Evolutionary conservation across 106 monocot species (phyloP).

Genomic region (Amphibolis antarctica): DNA sequence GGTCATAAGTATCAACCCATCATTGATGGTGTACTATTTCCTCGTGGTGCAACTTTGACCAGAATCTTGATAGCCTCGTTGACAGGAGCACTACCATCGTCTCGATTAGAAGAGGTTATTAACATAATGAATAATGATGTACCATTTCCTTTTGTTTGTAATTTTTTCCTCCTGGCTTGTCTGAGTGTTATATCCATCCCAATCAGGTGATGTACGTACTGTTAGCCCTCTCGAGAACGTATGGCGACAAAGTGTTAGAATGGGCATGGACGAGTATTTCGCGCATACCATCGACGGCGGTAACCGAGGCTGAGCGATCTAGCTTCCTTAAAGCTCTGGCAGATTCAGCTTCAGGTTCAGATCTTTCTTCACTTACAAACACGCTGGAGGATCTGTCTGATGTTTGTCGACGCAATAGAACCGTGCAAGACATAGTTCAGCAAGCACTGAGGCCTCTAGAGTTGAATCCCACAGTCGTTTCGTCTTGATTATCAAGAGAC

Average conservation of each 20-base stretch:
- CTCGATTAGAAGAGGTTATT: slow-evolving; percentile 68
- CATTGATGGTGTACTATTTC: slow-evolving; percentile 46
- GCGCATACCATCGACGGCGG: slow-evolving; percentile 56
- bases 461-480: slow-evolving; percentile 34
- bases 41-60: slow-evolving; percentile 65
- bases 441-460: slow-evolving; percentile 86
- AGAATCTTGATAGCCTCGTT: slow-evolving; percentile 83
- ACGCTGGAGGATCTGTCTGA: slow-evolving; percentile 80
- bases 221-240: slow-evolving; percentile 45
- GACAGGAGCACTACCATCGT: slow-evolving; percentile 82
- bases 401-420: slow-evolving; percentile 71
- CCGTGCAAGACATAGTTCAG: slow-evolving; percentile 86
- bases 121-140: background rate
- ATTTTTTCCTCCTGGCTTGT: background rate
- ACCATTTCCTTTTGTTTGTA: background rate
- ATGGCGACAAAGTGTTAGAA: slow-evolving; percentile 42
- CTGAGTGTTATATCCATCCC: slow-evolving; percentile 2
- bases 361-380: slow-evolving; percentile 25
- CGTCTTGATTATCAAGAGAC: slow-evolving; percentile 11
- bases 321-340: slow-evolving; percentile 56
- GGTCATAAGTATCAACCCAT: slow-evolving; percentile 54
- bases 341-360: slow-evolving; percentile 46
- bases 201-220: slow-evolving; percentile 67
- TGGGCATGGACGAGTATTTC: slow-evolving; percentile 70
- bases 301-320: slow-evolving; percentile 64